Evolutionary conservation across 345 rosid species (phyloP).

Genomic region (Erucastrum elatum): DNA sequence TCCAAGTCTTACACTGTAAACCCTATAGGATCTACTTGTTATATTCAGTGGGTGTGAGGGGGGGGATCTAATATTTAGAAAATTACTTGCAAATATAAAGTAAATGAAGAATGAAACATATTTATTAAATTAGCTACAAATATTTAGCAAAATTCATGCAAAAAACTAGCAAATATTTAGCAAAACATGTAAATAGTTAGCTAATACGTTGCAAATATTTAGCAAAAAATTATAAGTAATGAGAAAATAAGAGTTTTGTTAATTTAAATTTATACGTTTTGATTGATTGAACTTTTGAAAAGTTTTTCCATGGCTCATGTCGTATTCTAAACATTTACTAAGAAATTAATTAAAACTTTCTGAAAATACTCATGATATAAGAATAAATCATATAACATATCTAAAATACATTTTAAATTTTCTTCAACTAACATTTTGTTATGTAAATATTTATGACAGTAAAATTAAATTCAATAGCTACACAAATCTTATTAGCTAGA

Average conservation of each 20-base stretch:
- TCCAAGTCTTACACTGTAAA: too few relatives aligned
- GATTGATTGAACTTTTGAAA: neutral
- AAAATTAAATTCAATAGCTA: neutral
- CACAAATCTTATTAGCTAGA: neutral
- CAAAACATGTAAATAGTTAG: neutral
- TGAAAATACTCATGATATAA: neutral
- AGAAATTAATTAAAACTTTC: neutral
- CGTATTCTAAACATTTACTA: neutral
- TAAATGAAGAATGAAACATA: neutral
- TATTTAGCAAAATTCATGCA: too few relatives aligned
- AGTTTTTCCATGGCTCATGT: neutral
- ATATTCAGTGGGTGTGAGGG: too few relatives aligned
- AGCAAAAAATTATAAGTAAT: too few relatives aligned
- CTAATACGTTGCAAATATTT: neutral
- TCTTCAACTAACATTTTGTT: neutral
- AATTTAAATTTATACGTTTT: too few relatives aligned
- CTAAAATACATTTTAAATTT: too few relatives aligned
- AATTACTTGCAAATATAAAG: too few relatives aligned
- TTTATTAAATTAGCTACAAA: too few relatives aligned
- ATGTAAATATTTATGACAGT: neutral
- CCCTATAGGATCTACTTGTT: too few relatives aligned
- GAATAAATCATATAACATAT: neutral
- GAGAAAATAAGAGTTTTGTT: neutral
- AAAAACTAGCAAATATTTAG: too few relatives aligned
- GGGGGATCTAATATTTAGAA: too few relatives aligned